Evolutionary conservation across 176 grass and related monocot genomes (phyloP), one percentile per base, ranked within the genome.

Genomic region (Alloteropsis semialata): DNA sequence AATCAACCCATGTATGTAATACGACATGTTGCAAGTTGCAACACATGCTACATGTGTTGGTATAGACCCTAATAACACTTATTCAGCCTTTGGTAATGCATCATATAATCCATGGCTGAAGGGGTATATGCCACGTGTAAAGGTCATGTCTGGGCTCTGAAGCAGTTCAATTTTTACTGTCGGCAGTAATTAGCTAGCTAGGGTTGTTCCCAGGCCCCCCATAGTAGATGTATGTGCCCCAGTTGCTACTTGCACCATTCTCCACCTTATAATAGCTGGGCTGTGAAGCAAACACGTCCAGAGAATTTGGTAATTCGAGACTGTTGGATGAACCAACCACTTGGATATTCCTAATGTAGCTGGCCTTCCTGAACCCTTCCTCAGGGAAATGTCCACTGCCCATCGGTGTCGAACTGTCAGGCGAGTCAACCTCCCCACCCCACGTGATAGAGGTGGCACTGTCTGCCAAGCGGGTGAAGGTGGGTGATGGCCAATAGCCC

Each of bases 301-400:
- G 64, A 25, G 70, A 88, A 22, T 15, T 81, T 14, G 90, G 93
- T 16, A 87, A 56, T 64, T 79, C 88, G 19, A 95, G 79, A 66
- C 84, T 95, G 86, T 95, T 90, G 33, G 88, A 82, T 17, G 58
- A 77, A 28, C 92, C 93, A 5, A 95, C 93, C 48, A 95, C 84
- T 49, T 95, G 90, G 51, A 95, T 95, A n/a, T n/a, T n/a, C 29
- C 65, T 92, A 75, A 95, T 92, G 79, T 86, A 95, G 78, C 93
- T 92, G 25, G 90, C 53, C 59, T 95, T 95, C 78, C 90, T 75
- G 25, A 92, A 95, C 2, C 93, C 93, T 85, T 95, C 93, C 37
- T 84, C 90, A 1, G 93, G 90, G 79, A 95, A 95, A 48, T 90
- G 90, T 0, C 93, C 93, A 60, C 87, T 90, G 42, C 93, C 93